Percentiles rank a stretch among this genome's conserved stretches.
Evolutionary conservation across 768 basidiomycete genomes (phyloP).

Genomic region (Polyporus arcularius): DNA sequence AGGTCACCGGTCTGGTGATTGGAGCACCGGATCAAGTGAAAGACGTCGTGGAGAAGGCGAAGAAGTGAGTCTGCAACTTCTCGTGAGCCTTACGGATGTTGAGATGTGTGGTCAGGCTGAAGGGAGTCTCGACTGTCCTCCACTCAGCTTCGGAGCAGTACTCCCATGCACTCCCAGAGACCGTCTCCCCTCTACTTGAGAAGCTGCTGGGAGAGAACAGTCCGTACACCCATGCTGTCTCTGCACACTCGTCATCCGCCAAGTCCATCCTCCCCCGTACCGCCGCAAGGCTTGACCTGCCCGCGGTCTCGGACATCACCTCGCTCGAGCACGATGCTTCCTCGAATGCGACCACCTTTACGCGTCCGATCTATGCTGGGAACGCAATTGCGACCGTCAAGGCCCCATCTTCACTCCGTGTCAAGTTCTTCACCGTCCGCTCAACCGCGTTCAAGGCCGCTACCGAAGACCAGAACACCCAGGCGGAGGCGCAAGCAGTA

Average conservation of each 20-base stretch:
- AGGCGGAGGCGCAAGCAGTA: slow-evolving; percentile 61
- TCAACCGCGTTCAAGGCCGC: slow-evolving; percentile 86
- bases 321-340: slow-evolving; percentile 72
- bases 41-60: slow-evolving; percentile 68
- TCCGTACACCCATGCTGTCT: slow-evolving; percentile 87
- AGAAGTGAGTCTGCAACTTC: slow-evolving; percentile 58
- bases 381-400: slow-evolving; percentile 95
- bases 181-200: slow-evolving; percentile 80
- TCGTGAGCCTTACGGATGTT: not conserved
- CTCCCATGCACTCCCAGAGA: slow-evolving; percentile 69
- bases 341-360: slow-evolving; percentile 79
- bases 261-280: slow-evolving; percentile 94
- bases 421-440: slow-evolving; percentile 96
- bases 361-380: slow-evolving; percentile 95
- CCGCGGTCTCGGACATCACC: slow-evolving; percentile 89
- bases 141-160: slow-evolving; percentile 75
- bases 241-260: slow-evolving; percentile 87
- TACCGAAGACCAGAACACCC: slow-evolving; percentile 46
- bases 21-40: slow-evolving; percentile 71
- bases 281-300: slow-evolving; percentile 85
- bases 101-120: slow-evolving; percentile 46
- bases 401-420: slow-evolving; percentile 68
- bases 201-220: slow-evolving; percentile 63
- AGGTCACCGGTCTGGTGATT: slow-evolving; percentile 78
- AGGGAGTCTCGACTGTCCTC: slow-evolving; percentile 66